phyloP scores from a whole-genome alignment of 2,329 filamentous ascomycete genomes.

The Fusarium abutilonis region DNA sequence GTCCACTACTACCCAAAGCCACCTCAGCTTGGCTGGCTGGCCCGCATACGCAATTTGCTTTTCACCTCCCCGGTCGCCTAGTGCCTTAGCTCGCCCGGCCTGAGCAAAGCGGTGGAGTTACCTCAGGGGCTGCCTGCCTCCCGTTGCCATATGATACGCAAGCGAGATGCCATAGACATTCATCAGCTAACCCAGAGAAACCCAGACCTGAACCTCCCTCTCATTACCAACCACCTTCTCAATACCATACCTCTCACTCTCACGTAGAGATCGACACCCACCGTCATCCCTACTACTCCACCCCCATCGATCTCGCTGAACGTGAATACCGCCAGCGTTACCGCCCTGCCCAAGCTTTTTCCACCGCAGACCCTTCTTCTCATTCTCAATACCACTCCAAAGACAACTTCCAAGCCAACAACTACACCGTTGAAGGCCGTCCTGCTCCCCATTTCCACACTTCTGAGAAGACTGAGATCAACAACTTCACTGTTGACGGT shows the following conservation, averaged over 20 bases:
- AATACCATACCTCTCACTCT: constrained; percentile 66
- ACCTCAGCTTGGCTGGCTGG: constrained; percentile 37
- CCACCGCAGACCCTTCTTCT: constrained; percentile 49
- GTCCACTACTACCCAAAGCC: constrained; percentile 28
- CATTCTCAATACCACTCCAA: constrained; percentile 48
- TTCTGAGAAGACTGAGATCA: constrained; percentile 42
- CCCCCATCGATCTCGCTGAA: constrained; percentile 70
- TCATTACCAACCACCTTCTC: constrained; percentile 55
- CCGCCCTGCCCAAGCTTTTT: constrained; percentile 58
- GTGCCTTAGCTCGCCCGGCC: constrained; percentile 38
- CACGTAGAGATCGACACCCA: constrained; percentile 72
- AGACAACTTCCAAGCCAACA: constrained; percentile 38
- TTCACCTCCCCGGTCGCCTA: constrained; percentile 36
- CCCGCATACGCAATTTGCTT: constrained; percentile 44
- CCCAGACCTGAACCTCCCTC: constrained; percentile 51
- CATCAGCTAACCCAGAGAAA: constrained; percentile 47
- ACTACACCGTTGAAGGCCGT: constrained; percentile 42
- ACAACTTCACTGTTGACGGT: constrained; percentile 47
- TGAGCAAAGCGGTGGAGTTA: constrained; percentile 42
- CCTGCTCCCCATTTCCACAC: constrained; percentile 36
- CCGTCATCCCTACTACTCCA: constrained; percentile 58
- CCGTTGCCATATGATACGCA: constrained; percentile 49
- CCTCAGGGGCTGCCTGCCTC: constrained; percentile 41
- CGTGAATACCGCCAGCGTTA: constrained; percentile 72
- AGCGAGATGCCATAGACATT: constrained; percentile 44